Evolutionary conservation across 108 stramenopile genomes (phyloP), one percentile per base, ranked within the genome.

Genomic region (Cyclostephanos invisitatus): DNA sequence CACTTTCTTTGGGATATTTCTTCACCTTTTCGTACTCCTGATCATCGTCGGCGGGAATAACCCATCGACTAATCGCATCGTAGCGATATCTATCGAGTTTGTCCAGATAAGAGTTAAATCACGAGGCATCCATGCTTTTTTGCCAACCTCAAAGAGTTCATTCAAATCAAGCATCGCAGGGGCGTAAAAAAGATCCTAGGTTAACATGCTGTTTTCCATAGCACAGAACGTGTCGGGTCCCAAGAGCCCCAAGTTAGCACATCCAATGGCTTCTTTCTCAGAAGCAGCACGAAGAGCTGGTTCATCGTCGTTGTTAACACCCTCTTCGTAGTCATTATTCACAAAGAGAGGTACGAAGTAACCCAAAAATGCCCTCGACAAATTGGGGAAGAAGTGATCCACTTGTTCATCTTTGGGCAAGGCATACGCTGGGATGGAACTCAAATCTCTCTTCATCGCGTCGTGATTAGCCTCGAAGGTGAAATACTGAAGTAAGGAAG

Each of bases 281-380:
- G 54, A 53, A 27, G 21, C 38, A 66, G 54, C n/a, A n/a, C n/a
- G 4, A 32, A 32, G 32, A 32, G 32, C 32, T 32, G 32, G 32
- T 32, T 32, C 32, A 32, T 32, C 3, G 32, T 32, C 32, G 32
- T 32, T 4, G 32, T 32, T 55, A 44, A 7, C n/a, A n/a, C n/a
- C n/a, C n/a, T n/a, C 6, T 14, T 61, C 68, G 24, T 59, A 20
- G 27, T 6, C 28, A 15, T 59, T 40, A 4, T 36, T 21, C 8
- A 17, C 49, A 55, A 67, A 79, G 9, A 73, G 12, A 18, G 66
- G 73, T 17, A 70, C 2, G 28, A 77, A 73, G 12, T 78, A 57
- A 4, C 75, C 71, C 71, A 77, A 42, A 61, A 82, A 82, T n/a
- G 72, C 76, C n/a, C 46, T 68, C 6, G 76, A 73, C 24, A 53